A percentile compares a stretch with the other conserved stretches of the same genome.
Conservation (phyloP, 495 filamentous ascomycete genomes). For the Neurospora tetrasperma region DNA sequence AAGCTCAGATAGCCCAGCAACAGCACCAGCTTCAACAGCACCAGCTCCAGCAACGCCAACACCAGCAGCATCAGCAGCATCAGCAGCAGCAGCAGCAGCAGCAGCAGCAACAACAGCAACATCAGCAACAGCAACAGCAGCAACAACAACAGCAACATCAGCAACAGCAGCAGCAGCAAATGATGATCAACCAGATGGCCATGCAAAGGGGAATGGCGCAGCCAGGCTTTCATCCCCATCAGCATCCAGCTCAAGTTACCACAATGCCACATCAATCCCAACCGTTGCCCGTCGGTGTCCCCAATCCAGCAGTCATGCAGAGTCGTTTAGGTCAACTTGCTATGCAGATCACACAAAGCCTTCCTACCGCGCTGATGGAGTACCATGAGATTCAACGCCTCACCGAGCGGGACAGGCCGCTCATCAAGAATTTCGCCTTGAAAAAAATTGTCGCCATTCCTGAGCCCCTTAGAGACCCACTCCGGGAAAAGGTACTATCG, state of each 20-base stretch:
- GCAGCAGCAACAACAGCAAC: neutral
- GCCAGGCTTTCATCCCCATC: constrained; percentile 35
- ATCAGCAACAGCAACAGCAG: constrained; percentile 19
- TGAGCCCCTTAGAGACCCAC: constrained; percentile 22
- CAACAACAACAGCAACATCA: no score
- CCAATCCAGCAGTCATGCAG: constrained; percentile 19
- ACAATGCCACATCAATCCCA: constrained; percentile 32
- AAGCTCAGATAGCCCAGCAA: constrained; percentile 26
- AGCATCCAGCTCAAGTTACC: constrained; percentile 40
- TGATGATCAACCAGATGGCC: constrained; percentile 39
- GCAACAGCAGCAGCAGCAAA: constrained; percentile 21
- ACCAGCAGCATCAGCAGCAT: constrained; percentile 20
- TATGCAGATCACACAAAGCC: neutral
- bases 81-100: constrained; percentile 21
- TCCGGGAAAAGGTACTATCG: constrained; percentile 23
- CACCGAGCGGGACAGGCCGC: constrained; percentile 17
- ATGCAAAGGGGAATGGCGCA: constrained; percentile 28
- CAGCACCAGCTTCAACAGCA: constrained; percentile 19
- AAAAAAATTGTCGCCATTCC: constrained; percentile 14
- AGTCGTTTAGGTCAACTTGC: constrained; percentile 3
- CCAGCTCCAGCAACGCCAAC: constrained; percentile 12
- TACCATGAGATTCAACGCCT: constrained; percentile 2
- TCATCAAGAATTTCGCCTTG: constrained; percentile 20
- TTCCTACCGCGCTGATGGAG: neutral
- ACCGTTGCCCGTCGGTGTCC: constrained; percentile 25